Base-by-base conservation (phyloP, 305 asterid species). In the Fraxinus ornus region DNA sequence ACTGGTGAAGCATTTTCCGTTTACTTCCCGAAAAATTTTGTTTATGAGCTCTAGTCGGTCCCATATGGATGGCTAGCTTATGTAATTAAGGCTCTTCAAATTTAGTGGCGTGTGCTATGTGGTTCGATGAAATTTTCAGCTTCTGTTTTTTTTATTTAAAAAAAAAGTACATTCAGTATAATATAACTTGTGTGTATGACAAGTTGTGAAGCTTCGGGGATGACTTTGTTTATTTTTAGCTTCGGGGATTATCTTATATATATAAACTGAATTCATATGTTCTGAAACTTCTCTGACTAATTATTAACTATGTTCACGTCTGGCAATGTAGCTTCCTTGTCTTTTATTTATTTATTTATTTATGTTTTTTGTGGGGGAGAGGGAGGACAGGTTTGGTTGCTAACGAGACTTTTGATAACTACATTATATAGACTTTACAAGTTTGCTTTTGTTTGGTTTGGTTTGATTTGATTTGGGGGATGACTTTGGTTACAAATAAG, bases 1-100 rank as follows among this genome's bases (percentile, higher is more conserved):
- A 94, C 80, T 94, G 98, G 98, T 81, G 97, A 86, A 94, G 98
- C 84, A 94, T 94, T 75, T 94, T 98, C 0, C 79, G 98, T 37
- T 37, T 37, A 37, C 44, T 37, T 44, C 17, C 52, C 52, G 3
- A 10, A 13, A 10, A 10, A 44, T 44, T 44, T 44, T 44, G 12
- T 44, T 44, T 44, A 2, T 12, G 52, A 44, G 17, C 52, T 44
- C 17, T 44, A 37, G 44, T 37, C 10, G 4, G 52, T 44, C 52
- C 52, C 52, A 10, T 44, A 12, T 44, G 12, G 52, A 44, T 10
- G 17, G 52, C 17, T 44, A 2, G 52, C 52, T 41, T 41, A 9
- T 41, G 15, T 2, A 41, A 41, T 41, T 41, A 9, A 9, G 52
- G 52, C 52, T 41, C 52, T 9, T 41, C 52, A 41, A 39, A 41